Evolutionary conservation across 169 alveolate genomes (phyloP).

Genomic region (Besnoitia besnoiti): DNA sequence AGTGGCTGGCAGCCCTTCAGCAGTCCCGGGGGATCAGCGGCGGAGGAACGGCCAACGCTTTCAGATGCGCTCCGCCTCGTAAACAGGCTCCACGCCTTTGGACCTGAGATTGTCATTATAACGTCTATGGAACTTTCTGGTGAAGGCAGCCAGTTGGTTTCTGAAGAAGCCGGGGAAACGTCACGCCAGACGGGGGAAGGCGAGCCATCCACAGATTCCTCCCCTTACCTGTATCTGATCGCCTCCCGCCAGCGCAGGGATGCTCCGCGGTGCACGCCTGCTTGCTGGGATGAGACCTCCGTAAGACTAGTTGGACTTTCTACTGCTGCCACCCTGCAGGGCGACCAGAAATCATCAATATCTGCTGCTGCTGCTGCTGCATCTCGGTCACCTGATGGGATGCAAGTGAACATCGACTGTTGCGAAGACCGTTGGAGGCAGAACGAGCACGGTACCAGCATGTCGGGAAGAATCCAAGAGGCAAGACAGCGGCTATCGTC

Average conservation of each 20-base stretch:
- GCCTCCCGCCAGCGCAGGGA: conserved; percentile 17
- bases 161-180: neutral
- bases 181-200: neutral
- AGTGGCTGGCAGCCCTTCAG: neutral
- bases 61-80: conserved; percentile 4
- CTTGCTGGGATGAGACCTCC: neutral
- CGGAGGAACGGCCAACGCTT: neutral
- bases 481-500: neutral
- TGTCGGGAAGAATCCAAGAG: neutral
- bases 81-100: conserved; percentile 35
- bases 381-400: neutral
- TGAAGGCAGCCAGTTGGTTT: neutral
- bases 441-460: neutral
- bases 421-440: neutral
- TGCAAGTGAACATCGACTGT: neutral
- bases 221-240: neutral
- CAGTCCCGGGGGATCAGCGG: neutral
- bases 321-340: no score
- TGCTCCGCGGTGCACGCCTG: conserved; percentile 18
- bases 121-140: conserved; percentile 21
- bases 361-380: neutral
- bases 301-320: neutral
- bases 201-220: neutral
- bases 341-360: neutral
- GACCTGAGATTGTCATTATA: conserved; percentile 55